A percentile compares a stretch with the other conserved stretches of the same genome.
Evolutionary conservation across 2,329 filamentous ascomycete genomes (phyloP).

Genomic region (Aphanocladium album): DNA sequence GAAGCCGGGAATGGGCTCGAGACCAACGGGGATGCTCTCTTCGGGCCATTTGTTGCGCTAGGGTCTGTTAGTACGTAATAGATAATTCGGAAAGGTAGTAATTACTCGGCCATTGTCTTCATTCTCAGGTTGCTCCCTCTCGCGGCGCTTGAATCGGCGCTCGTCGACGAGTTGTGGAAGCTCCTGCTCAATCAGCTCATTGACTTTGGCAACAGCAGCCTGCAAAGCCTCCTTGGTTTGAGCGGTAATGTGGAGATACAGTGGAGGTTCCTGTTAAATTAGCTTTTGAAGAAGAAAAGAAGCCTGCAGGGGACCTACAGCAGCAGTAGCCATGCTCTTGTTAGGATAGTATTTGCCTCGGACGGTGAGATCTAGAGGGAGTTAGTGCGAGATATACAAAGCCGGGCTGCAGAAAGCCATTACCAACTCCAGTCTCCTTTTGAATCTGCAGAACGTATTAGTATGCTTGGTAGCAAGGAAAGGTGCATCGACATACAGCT

Average conservation of each 20-base stretch:
- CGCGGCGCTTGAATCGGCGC: constrained; percentile 79
- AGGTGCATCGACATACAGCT: constrained; percentile 77
- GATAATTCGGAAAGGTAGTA: constrained; percentile 4
- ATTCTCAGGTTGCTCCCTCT: constrained; percentile 72
- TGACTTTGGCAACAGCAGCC: constrained; percentile 77
- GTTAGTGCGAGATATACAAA: not conserved
- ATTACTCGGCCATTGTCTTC: constrained; percentile 85
- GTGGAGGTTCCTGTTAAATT: constrained; percentile 68
- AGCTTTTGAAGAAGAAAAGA: not conserved
- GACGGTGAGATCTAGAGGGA: constrained; percentile 89
- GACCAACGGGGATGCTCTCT: constrained; percentile 83
- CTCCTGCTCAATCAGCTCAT: constrained; percentile 94
- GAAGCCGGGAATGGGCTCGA: constrained; percentile 90
- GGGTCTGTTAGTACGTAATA: constrained; percentile 13
- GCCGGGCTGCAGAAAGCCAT: constrained; percentile 46
- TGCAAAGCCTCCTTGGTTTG: constrained; percentile 90
- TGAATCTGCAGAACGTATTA: constrained; percentile 68
- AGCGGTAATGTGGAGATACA: constrained; percentile 94
- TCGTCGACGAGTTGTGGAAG: constrained; percentile 94
- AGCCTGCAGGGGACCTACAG: constrained; percentile 54
- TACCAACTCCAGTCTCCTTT: constrained; percentile 99
- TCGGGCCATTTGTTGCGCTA: constrained; percentile 99
- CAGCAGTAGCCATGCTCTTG: constrained; percentile 91
- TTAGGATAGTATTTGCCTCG: constrained; percentile 95
- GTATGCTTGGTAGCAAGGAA: not conserved